These are phyloP conservation scores for Mortierella sp. DNA, from an alignment of 371 early-diverging fungal genomes.

Conservation along the genomic window DNA sequence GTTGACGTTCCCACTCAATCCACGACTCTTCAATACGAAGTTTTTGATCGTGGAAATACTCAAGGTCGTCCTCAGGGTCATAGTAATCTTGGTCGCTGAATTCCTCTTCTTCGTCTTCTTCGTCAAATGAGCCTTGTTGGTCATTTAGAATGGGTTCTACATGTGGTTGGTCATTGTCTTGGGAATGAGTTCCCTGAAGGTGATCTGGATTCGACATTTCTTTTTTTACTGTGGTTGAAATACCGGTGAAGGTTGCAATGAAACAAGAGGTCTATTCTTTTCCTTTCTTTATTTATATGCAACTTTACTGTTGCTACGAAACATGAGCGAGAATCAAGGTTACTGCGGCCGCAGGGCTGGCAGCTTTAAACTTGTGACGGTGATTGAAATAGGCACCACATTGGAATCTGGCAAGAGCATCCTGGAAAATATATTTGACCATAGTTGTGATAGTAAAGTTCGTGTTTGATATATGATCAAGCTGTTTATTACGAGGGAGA, in stretches of 20 bases:
- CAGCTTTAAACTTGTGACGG: not conserved
- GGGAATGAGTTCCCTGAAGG: not conserved
- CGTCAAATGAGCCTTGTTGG: not conserved
- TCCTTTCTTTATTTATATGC: not conserved
- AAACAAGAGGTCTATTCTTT: not conserved
- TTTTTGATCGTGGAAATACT: slow-evolving; percentile 37
- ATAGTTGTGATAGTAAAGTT: not conserved
- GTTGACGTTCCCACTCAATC: slow-evolving; percentile 53
- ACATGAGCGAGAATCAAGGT: not conserved
- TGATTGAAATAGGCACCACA: not conserved
- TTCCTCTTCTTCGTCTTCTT: slow-evolving; percentile 20
- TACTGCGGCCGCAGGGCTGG: slow-evolving; percentile 20
- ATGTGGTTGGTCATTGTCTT: slow-evolving; percentile 1
- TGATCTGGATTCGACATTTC: slow-evolving; percentile 9
- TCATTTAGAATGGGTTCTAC: not conserved
- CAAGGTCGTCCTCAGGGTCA: slow-evolving; percentile 46
- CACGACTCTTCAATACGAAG: slow-evolving; percentile 52
- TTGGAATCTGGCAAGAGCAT: not conserved
- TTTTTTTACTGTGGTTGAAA: not conserved
- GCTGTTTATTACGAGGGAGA: slow-evolving; percentile 18
- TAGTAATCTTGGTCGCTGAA: slow-evolving; percentile 38
- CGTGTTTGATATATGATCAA: slow-evolving; percentile 19
- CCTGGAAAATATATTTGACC: not conserved
- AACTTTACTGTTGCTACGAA: slow-evolving; percentile 1
- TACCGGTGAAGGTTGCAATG: not conserved